phyloP scores from a whole-genome alignment of 2,329 filamentous ascomycete species.

The Emericellopsis cladophorae region DNA sequence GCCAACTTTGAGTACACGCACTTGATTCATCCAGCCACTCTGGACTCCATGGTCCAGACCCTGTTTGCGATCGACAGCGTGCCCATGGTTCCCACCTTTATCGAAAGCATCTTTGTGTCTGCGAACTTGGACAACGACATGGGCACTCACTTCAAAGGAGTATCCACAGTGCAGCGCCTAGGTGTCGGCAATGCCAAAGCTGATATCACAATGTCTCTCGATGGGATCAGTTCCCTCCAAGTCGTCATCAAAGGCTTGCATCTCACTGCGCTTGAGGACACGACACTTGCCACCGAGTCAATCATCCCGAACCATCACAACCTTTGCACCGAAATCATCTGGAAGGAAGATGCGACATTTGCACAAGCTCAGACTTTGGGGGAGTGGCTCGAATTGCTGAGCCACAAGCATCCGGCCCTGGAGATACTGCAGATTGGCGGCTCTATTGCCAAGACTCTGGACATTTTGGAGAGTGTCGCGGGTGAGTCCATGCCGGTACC shows the following conservation, averaged over 20 bases:
- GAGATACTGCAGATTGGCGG: constrained; percentile 26
- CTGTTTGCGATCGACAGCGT: constrained; percentile 29
- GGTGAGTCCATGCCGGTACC: constrained; percentile 11
- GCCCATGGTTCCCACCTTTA: constrained; percentile 35
- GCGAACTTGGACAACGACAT: constrained; percentile 18
- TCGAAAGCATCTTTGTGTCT: constrained; percentile 33
- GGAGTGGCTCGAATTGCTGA: constrained; percentile 17
- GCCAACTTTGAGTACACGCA: constrained; percentile 38
- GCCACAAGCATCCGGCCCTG: constrained; percentile 25
- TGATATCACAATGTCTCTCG: constrained; percentile 28
- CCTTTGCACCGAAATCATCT: constrained; percentile 34
- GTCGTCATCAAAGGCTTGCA: constrained; percentile 31
- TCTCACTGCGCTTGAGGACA: constrained; percentile 21
- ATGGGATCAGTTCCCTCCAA: constrained; percentile 15
- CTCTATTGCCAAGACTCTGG: constrained; percentile 4
- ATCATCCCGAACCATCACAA: constrained; percentile 36
- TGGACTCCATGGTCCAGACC: constrained; percentile 43
- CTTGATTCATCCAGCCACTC: constrained; percentile 42
- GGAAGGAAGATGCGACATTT: constrained; percentile 25
- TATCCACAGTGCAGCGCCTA: constrained; percentile 21
- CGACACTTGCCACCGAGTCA: constrained; percentile 10
- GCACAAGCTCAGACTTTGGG: constrained; percentile 8
- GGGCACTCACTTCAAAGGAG: constrained; percentile 24
- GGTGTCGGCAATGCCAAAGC: constrained; percentile 26
- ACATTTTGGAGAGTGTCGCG: constrained; percentile 14